Evolutionary conservation across 306 rosid species (phyloP).

Genomic region (Cicer judaicum): DNA sequence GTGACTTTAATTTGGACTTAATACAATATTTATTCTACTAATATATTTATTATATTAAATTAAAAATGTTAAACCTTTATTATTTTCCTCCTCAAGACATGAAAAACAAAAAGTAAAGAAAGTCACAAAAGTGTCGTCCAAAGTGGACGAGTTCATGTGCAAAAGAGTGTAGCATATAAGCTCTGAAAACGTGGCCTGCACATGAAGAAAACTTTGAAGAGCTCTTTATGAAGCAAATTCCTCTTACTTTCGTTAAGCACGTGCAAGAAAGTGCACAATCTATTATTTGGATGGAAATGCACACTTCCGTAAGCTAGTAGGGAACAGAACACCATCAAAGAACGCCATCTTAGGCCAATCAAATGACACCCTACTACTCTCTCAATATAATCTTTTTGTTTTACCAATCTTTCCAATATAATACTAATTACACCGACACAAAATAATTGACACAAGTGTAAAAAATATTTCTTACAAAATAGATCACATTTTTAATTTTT

Average conservation of each 20-base stretch:
- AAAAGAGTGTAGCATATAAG: slow-evolving; percentile 20
- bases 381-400: too few species aligned
- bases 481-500: too few species aligned
- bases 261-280: slow-evolving; percentile 43
- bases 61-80: too few species aligned
- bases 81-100: not conserved
- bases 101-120: not conserved
- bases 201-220: slow-evolving; percentile 43
- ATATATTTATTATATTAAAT: too few species aligned
- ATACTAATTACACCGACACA: too few species aligned
- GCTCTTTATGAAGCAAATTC: slow-evolving; percentile 29
- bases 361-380: not conserved
- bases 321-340: not conserved
- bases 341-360: slow-evolving; percentile 19
- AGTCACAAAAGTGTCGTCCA: not conserved
- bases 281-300: slow-evolving; percentile 6
- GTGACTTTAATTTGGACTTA: too few species aligned
- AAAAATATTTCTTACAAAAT: too few species aligned
- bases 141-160: slow-evolving; percentile 25
- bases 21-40: too few species aligned
- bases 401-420: too few species aligned
- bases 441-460: too few species aligned
- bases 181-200: slow-evolving; percentile 37
- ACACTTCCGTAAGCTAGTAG: slow-evolving; percentile 22
- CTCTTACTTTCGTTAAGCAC: slow-evolving; percentile 38